Percentiles rank a stretch among this genome's conserved stretches.
Conservation (phyloP, 352 stramenopile genomes). For the Phytophthora meadii region DNA sequence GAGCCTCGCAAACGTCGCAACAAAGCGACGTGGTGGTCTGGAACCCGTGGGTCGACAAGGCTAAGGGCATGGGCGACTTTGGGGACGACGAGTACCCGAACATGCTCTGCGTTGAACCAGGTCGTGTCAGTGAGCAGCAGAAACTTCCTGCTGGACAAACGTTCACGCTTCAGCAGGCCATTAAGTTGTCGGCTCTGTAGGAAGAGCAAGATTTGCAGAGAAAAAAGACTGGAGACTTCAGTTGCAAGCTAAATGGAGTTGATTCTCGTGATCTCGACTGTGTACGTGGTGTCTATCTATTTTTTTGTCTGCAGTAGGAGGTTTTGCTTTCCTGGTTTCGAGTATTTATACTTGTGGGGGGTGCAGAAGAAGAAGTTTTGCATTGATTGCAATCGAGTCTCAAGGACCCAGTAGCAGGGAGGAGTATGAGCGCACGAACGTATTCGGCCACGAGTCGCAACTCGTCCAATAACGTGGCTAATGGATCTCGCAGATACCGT, state of each 20-base stretch:
- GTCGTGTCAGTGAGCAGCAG: constrained; percentile 78
- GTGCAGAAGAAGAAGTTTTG: constrained; percentile 4
- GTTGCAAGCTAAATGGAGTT: constrained; percentile 24
- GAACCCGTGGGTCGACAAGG: constrained; percentile 95
- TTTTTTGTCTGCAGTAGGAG: constrained; percentile 11
- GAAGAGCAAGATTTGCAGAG: background rate
- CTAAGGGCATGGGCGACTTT: constrained; percentile 94
- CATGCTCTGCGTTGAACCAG: constrained; percentile 97
- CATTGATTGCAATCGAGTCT: constrained; percentile 10
- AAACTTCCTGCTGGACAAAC: constrained; percentile 58
- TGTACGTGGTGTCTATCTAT: constrained; percentile 11
- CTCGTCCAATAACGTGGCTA: constrained; percentile 29
- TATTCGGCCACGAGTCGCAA: constrained; percentile 38
- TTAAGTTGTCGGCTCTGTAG: constrained; percentile 67
- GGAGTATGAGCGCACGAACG: constrained; percentile 38
- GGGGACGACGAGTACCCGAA: constrained; percentile 93
- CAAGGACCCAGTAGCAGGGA: constrained; percentile 8
- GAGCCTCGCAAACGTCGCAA: constrained; percentile 37
- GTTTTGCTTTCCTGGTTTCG: background rate
- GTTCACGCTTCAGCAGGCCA: constrained; percentile 74
- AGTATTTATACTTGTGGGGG: constrained; percentile 21
- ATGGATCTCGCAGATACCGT: constrained; percentile 58
- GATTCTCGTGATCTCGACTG: constrained; percentile 12
- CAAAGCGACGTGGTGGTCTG: constrained; percentile 91
- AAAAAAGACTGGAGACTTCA: constrained; percentile 1